phyloP scores from a whole-genome alignment of 352 stramenopile species.

The Thalassiosira oceanica region DNA sequence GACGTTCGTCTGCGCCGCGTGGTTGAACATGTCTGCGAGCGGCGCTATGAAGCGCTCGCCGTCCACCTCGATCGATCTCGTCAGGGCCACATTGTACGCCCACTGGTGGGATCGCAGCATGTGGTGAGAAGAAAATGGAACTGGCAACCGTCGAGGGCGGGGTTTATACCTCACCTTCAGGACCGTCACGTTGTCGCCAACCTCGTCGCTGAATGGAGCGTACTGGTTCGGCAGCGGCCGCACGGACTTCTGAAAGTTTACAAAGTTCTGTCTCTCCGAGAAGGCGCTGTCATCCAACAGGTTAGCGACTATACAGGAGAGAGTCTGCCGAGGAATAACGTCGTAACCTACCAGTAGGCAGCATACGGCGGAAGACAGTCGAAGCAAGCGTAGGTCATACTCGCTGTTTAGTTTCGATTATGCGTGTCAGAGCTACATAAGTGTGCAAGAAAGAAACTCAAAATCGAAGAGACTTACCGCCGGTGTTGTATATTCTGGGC shows the following conservation, averaged over 20 bases:
- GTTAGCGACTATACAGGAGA: neutral
- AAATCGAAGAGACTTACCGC: too few relatives aligned
- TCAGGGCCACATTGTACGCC: slow-evolving; percentile 54
- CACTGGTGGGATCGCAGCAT: slow-evolving; percentile 44
- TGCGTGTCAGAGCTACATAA: too few relatives aligned
- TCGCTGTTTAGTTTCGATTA: too few relatives aligned
- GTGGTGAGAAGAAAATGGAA: slow-evolving; percentile 15
- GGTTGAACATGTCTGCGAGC: slow-evolving; percentile 55
- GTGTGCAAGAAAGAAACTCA: too few relatives aligned
- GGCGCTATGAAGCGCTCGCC: slow-evolving; percentile 34
- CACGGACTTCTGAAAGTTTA: slow-evolving; percentile 57
- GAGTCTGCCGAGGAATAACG: neutral
- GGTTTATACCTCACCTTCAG: too few relatives aligned
- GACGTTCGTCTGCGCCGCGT: slow-evolving; percentile 29
- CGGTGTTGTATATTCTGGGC: slow-evolving; percentile 51
- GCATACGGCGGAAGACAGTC: slow-evolving; percentile 57
- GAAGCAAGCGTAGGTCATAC: slow-evolving; percentile 64
- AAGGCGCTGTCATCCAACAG: slow-evolving; percentile 25
- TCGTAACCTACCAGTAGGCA: slow-evolving; percentile 10
- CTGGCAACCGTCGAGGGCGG: slow-evolving; percentile 13
- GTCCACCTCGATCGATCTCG: slow-evolving; percentile 16
- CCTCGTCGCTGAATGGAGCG: slow-evolving; percentile 36
- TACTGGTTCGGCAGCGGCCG: slow-evolving; percentile 6
- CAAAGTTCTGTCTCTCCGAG: slow-evolving; percentile 41
- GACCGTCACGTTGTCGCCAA: slow-evolving; percentile 23